Percentiles rank a stretch among this genome's conserved stretches.
Evolutionary conservation across 2,329 filamentous ascomycete genomes (phyloP).

Genomic region (Alternaria solani): DNA sequence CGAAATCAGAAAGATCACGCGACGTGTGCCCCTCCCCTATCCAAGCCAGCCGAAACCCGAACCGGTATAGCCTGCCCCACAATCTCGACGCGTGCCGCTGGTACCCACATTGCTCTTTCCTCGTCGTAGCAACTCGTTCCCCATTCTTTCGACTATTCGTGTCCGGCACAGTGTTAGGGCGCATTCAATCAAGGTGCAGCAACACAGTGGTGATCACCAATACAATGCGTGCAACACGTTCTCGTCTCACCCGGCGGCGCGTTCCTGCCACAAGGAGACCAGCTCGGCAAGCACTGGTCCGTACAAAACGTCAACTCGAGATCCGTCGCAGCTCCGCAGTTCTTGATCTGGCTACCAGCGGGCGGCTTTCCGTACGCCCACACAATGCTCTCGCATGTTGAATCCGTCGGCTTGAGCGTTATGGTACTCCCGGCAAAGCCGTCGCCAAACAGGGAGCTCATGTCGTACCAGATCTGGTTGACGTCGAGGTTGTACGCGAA

Average conservation of each 20-base stretch:
- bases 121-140: neutral
- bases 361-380: constrained; percentile 37
- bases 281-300: constrained; percentile 40
- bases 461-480: constrained; percentile 37
- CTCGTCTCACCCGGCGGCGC: constrained; percentile 32
- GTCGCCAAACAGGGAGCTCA: constrained; percentile 40
- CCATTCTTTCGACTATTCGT: neutral
- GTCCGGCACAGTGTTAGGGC: neutral
- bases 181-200: constrained; percentile 19
- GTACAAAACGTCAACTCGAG: constrained; percentile 41
- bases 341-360: constrained; percentile 33
- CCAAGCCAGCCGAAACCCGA: neutral
- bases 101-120: neutral
- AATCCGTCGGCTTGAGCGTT: constrained; percentile 34
- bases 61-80: neutral
- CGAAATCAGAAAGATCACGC: neutral
- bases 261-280: constrained; percentile 35
- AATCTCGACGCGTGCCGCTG: neutral
- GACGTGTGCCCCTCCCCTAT: neutral
- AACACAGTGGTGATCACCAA: constrained; percentile 40
- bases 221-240: constrained; percentile 39
- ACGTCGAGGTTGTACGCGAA: constrained; percentile 41
- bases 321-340: constrained; percentile 31
- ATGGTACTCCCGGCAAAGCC: constrained; percentile 36
- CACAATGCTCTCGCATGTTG: constrained; percentile 32